These are phyloP conservation scores for Jacaranda copaia DNA, from an alignment of 257 asterid genomes.

Conservation along the genomic window DNA sequence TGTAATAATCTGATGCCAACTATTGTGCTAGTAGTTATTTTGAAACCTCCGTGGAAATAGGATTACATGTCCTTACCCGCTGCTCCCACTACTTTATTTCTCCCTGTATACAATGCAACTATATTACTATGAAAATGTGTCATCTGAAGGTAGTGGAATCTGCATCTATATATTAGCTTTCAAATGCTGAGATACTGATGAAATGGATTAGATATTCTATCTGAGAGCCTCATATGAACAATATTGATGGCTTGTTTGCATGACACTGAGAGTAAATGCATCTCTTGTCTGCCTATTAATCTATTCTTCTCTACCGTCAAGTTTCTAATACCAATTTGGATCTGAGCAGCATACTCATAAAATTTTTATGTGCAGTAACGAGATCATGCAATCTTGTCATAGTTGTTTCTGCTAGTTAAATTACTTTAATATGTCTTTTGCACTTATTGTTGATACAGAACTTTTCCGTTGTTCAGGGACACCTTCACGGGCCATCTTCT, in stretches of 20 bases:
- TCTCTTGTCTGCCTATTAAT: constrained; percentile 10
- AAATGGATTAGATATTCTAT: constrained; percentile 4
- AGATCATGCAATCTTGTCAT: not conserved
- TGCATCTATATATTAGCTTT: constrained; percentile 6
- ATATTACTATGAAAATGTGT: not conserved
- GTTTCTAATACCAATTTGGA: not conserved
- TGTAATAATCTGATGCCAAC: constrained; percentile 8
- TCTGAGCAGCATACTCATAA: not conserved
- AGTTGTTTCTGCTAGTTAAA: not conserved
- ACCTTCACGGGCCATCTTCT: constrained; percentile 42
- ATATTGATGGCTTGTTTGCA: constrained; percentile 28
- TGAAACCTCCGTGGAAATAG: not conserved
- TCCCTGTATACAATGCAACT: not conserved
- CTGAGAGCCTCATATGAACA: constrained; percentile 14
- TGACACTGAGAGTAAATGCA: not conserved
- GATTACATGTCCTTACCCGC: not conserved
- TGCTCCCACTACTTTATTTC: not conserved
- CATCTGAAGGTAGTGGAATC: not conserved
- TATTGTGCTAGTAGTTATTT: not conserved
- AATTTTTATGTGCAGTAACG: not conserved
- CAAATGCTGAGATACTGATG: not conserved
- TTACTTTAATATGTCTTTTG: not conserved
- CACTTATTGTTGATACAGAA: not conserved
- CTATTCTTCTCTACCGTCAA: not conserved
- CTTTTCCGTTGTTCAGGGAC: constrained; percentile 38